Evolutionary conservation across 106 monocot genomes (phyloP).

Genomic region (Chionographis japonica): DNA sequence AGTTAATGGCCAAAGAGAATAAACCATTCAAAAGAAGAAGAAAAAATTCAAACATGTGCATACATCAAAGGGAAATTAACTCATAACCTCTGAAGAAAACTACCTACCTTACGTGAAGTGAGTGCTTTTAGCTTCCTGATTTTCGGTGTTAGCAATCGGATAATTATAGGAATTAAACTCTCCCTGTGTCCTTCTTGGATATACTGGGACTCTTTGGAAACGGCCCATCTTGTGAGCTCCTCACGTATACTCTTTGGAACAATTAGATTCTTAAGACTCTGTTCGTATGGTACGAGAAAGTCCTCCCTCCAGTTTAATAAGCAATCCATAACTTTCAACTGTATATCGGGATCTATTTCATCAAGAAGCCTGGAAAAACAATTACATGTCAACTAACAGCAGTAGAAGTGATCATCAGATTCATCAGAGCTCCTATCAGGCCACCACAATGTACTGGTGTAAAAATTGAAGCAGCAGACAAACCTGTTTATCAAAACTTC

Average conservation of each 20-base stretch:
- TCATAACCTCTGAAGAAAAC: not conserved
- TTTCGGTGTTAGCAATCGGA: conserved; percentile 78
- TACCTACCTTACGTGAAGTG: conserved; percentile 65
- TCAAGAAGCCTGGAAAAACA: conserved; percentile 68
- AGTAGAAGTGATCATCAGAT: not conserved
- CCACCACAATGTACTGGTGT: not conserved
- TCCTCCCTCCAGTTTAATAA: conserved; percentile 91
- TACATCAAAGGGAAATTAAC: not conserved
- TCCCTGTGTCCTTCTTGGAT: conserved; percentile 65
- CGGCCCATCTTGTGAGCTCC: conserved; percentile 75
- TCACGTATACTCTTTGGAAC: conserved; percentile 63
- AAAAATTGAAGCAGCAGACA: conserved; percentile 11
- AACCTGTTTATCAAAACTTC: conserved; percentile 77
- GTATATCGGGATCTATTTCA: conserved; percentile 70
- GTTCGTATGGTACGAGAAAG: conserved; percentile 65
- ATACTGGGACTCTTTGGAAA: conserved; percentile 61
- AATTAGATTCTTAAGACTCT: conserved; percentile 66
- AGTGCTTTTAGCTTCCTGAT: conserved; percentile 70
- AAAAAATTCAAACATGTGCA: not conserved
- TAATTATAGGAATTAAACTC: conserved; percentile 63
- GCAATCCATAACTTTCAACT: conserved; percentile 80
- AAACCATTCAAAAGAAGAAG: not conserved
- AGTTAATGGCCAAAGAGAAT: not conserved
- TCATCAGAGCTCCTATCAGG: not conserved
- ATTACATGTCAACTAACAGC: not conserved